Conservation (phyloP, 805 yeast genomes). For the Kregervanrija pseudodelftensis region DNA sequence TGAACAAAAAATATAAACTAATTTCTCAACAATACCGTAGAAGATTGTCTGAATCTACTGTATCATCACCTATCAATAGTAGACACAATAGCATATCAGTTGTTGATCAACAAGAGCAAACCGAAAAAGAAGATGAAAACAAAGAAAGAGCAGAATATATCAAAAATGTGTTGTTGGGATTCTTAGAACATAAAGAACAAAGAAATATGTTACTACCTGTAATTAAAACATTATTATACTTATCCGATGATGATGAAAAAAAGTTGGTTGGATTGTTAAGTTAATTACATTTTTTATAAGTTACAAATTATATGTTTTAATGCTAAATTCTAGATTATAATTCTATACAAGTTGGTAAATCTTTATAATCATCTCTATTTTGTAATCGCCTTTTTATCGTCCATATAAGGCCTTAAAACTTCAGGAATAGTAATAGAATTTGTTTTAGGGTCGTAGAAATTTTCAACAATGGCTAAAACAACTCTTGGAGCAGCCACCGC, state of each 20-base stretch:
- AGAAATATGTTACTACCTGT: constrained; percentile 82
- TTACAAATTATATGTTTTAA: background rate
- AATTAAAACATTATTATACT: constrained; percentile 61
- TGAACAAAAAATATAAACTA: constrained; percentile 62
- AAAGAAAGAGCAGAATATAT: constrained; percentile 63
- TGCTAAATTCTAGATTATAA: background rate
- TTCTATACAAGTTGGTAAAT: background rate
- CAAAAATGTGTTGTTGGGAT: constrained; percentile 86
- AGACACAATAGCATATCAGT: constrained; percentile 14
- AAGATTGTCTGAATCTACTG: constrained; percentile 15
- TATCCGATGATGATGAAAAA: constrained; percentile 66
- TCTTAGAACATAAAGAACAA: constrained; percentile 88
- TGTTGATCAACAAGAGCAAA: constrained; percentile 1
- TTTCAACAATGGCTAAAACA: constrained; percentile 84
- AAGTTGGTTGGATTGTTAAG: constrained; percentile 52
- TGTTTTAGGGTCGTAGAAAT: constrained; percentile 56
- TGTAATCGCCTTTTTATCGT: constrained; percentile 37
- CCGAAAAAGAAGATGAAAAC: constrained; percentile 3
- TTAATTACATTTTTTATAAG: background rate
- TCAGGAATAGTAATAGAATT: constrained; percentile 57
- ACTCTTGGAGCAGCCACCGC: constrained; percentile 94
- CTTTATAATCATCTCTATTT: background rate
- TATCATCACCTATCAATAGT: constrained; percentile 17
- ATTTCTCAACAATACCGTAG: constrained; percentile 50
- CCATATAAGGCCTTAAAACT: constrained; percentile 67